Conservation (phyloP, 805 yeast species). For the Candida namnaoensis region DNA sequence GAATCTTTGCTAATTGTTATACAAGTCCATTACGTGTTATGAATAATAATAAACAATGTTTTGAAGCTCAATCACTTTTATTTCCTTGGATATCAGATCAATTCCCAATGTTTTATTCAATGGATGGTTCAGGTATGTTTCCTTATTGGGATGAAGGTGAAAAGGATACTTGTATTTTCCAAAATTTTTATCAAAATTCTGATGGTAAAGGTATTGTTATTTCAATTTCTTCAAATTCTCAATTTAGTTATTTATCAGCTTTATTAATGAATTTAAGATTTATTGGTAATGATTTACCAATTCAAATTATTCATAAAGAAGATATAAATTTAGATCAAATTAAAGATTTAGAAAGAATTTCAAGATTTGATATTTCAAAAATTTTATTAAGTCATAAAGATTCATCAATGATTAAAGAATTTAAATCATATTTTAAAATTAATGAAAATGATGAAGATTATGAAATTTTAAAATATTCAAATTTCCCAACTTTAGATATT, state of each 20-base stretch:
- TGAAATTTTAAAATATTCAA: background rate
- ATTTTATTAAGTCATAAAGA: no score
- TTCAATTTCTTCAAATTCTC: constrained; percentile 13
- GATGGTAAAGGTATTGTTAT: constrained; percentile 24
- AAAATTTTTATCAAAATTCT: background rate
- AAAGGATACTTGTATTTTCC: constrained; percentile 1
- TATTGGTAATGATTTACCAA: constrained; percentile 18
- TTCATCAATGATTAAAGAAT: background rate
- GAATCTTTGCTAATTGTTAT: constrained; percentile 2
- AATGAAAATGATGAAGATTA: background rate
- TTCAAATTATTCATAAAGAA: constrained; percentile 21
- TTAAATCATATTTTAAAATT: no score
- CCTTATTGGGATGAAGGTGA: background rate
- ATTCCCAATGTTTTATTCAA: background rate
- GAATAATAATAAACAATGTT: background rate
- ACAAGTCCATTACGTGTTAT: background rate
- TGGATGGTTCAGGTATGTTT: background rate
- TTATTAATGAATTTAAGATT: constrained; percentile 19
- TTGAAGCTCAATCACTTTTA: background rate
- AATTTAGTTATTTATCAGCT: constrained; percentile 10
- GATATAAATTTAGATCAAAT: constrained; percentile 9
- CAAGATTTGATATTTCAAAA: constrained; percentile 4
- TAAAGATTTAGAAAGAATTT: constrained; percentile 5
- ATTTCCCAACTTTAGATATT: constrained; percentile 14
- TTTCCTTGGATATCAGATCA: constrained; percentile 6